Evolutionary conservation across 2,329 filamentous ascomycete genomes (phyloP), one percentile per base, ranked within the genome.

Genomic region (Ophioceras dolichostomum): DNA sequence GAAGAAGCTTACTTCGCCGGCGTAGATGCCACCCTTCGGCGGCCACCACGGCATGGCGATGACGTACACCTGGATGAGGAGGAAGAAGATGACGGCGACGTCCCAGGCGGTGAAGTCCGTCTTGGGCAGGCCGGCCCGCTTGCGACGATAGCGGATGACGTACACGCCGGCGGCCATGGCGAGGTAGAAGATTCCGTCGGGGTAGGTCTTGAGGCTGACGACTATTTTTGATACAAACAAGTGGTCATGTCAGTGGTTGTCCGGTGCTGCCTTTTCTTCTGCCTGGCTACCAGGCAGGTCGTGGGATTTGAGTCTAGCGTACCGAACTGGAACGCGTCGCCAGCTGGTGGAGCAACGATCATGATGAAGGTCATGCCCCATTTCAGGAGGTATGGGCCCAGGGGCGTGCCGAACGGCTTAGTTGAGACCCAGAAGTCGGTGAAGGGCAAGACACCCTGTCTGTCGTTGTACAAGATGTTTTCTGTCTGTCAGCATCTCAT

Each of bases 31-130:
- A 1, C 61, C 67, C 1, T 63, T 60, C 0, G 80, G 81, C 2
- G 79, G 80, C 45, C 76, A 79, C 80, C 79, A 85, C 0, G 80
- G 79, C 65, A 82, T 81, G 13, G 76, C 64, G 2, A 85, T 56
- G 32, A 83, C 58, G 41, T 75, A 83, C 0, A 76, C 39, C 36
- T 80, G 70, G 0, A 75, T 57, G 0, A 73, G 50, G 32, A 79
- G 66, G 34, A 67, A 74, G 53, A 84, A 80, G 7, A 68, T 47
- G 1, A 83, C 53, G 0, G 68, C 61, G 0, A 67, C 37, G 40
- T 75, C 51, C 76, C 76, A 83, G 0, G 74, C 68, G 6, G 57
- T 60, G 53, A 80, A 83, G 4, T 67, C 64, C 0, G 70, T 57
- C 0, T 48, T 46, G 0, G 61, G 62, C 3, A 76, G 52, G 3